These are phyloP conservation scores for Boechera stricta DNA, from an alignment of 345 rosid genomes.

Conservation along the genomic window DNA sequence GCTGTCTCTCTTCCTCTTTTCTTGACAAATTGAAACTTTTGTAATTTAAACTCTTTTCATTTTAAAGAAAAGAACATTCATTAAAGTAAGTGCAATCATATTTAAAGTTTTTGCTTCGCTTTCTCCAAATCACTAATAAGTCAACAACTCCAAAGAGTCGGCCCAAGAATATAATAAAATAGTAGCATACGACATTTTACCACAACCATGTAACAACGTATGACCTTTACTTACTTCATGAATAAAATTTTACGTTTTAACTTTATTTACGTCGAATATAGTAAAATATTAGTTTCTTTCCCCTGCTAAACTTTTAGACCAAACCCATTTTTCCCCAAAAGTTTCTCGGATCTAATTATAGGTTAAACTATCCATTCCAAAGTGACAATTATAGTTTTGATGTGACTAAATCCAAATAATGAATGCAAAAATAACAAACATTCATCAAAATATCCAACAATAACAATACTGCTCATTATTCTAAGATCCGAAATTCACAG, in stretches of 20 bases:
- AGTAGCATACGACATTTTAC: not conserved
- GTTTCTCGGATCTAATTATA: not conserved
- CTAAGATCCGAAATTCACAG: too few species aligned
- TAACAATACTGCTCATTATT: not conserved
- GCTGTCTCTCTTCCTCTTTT: slow-evolving; percentile 39
- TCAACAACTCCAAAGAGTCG: slow-evolving; percentile 38
- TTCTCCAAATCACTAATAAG: slow-evolving; percentile 33
- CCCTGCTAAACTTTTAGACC: not conserved
- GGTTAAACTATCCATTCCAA: slow-evolving; percentile 2
- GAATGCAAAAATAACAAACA: not conserved
- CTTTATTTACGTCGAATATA: not conserved
- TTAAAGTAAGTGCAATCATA: slow-evolving; percentile 41
- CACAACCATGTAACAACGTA: not conserved
- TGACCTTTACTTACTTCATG: not conserved
- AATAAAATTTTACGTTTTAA: not conserved
- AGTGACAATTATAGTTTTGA: not conserved
- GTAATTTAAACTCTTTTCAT: not conserved
- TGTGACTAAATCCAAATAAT: not conserved
- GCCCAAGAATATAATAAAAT: slow-evolving; percentile 1
- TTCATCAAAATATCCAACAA: not conserved
- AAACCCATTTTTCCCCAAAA: not conserved
- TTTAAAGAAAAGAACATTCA: not conserved
- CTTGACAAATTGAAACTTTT: slow-evolving; percentile 41
- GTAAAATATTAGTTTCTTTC: not conserved
- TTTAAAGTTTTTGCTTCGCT: slow-evolving; percentile 31